phyloP scores from a whole-genome alignment of 371 early-diverging fungal genomes.

The Globomyces sp. region DNA sequence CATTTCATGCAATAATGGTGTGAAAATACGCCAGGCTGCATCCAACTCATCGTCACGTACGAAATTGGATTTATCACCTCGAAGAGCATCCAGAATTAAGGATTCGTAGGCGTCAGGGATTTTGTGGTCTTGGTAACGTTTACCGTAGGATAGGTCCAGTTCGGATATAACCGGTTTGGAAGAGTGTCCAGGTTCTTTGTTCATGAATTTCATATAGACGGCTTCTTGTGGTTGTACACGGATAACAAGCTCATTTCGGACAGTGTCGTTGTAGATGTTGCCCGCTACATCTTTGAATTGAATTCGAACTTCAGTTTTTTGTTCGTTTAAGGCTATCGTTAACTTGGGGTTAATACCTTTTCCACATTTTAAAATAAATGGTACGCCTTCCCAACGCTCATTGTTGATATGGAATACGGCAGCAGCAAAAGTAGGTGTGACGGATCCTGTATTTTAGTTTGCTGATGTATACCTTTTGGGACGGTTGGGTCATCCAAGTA shows the following conservation, averaged over 20 bases:
- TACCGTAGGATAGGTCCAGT: constrained; percentile 86
- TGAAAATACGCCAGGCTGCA: constrained; percentile 96
- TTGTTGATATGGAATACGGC: constrained; percentile 83
- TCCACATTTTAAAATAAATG: constrained; percentile 94
- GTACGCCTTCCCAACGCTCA: constrained; percentile 95
- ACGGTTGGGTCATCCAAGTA: constrained; percentile 91
- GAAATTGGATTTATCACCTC: constrained; percentile 94
- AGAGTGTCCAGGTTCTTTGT: constrained; percentile 75
- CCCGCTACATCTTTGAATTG: constrained; percentile 91
- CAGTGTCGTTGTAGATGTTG: constrained; percentile 64
- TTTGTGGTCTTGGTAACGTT: constrained; percentile 74
- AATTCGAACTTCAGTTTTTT: constrained; percentile 91
- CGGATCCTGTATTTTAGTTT: constrained; percentile 47
- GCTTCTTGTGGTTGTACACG: constrained; percentile 95
- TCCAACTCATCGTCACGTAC: constrained; percentile 95
- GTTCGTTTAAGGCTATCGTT: constrained; percentile 78
- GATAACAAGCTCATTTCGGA: constrained; percentile 94
- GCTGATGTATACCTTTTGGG: constrained; percentile 45
- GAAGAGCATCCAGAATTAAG: constrained; percentile 84
- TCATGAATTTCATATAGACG: constrained; percentile 95
- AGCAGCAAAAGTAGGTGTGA: constrained; percentile 93
- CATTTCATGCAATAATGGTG: constrained; percentile 89
- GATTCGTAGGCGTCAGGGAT: constrained; percentile 98
- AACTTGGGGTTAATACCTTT: constrained; percentile 54
- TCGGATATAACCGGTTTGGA: constrained; percentile 72